Evolutionary conservation across 768 basidiomycete species (phyloP), one percentile per base, ranked within the genome.

Genomic region (Pleurotus platypus): DNA sequence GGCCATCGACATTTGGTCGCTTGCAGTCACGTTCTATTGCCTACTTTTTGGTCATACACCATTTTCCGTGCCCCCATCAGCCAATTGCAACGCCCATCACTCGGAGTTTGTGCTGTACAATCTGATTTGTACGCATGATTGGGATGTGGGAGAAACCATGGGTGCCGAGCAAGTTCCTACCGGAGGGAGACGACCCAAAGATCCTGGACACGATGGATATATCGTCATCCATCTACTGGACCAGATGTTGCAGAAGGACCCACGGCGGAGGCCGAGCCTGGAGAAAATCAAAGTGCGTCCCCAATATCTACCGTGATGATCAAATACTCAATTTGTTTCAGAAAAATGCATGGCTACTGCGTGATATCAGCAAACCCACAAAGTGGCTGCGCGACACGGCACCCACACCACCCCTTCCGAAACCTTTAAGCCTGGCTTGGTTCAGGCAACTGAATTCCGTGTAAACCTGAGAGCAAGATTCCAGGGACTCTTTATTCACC

Each of bases 21-120:
- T 79, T 12, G 78, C 69, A 18, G 74, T 79, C 16, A 77, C 77
- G n/a, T 69, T 78, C 30, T 79, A 77, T 59, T 77, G 78, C 59
- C 64, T 78, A 40, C 66, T 79, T 15, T 79, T 79, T 59, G 78
- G 78, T 6, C 74, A 67, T 49, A 72, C 74, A 1, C 78, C 77
- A 16, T 79, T 79, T 61, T 71, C 64, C 39, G 68, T 69, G 6
- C 67, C 73, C 8, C 55, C 64, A 11, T 67, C 69, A n/a, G 62
- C 66, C 18, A 73, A 74, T 57, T 66, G 71, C 40, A 72, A 72
- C 50, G 61, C 62, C 4, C 67, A 72, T 51, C 73, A 72, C 57
- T 72, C 65, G 43, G 73, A 73, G 58, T 77, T 71, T 59, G 67
- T 70, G 53, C 59, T 79, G 22, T 75, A 77, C 60, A 66, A 73